Base-by-base conservation (phyloP, 2,329 filamentous ascomycete genomes). In the Neopestalotiopsis sp. region DNA sequence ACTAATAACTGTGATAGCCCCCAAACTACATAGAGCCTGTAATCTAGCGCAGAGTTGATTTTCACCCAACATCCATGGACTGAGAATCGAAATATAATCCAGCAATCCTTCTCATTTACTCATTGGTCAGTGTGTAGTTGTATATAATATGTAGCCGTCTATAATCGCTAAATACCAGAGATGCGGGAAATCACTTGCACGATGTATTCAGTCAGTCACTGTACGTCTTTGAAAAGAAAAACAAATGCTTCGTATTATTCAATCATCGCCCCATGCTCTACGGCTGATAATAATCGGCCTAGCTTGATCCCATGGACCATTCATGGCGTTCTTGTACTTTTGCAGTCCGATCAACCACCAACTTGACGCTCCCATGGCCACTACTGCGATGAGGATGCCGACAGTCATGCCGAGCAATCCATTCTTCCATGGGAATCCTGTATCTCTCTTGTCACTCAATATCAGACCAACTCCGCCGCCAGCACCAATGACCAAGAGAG, bases 281-380 rank as follows among this genome's bases (percentile, higher is more conserved):
- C 90, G 85, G 75, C 91, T 91, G 76, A 94, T 90, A 71, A 96
- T 95, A 68, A 96, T 89, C 10, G 96, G 96, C 77, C 95, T 88
- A 6, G 96, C 96, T 24, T 95, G 95, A 82, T 99, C 96, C 96
- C 96, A 99, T 1, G 96, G 96, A 58, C 96, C 96, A 77, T 95
- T 94, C 73, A 99, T 98, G 82, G 98, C 96, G 79, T 98, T 98
- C 85, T 99, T 99, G 82, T 98, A 99, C 83, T 97, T 95, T 82
- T 99, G 96, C 80, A 99, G 81, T 9, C 94, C 93, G 76, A 99
- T 98, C 71, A 99, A 83, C 95, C 96, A 98, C 95, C 95, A 98
- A 78, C 94, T 97, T 79, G 95, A 98, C 13, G 94, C 92, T 1
- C 95, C 96, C 90, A 98, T 97, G 2, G 90, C 91, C 67, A 97